Percentiles rank a stretch among this genome's conserved stretches.
Evolutionary conservation across 352 stramenopile species (phyloP).

Genomic region (Globisporangium parvum): DNA sequence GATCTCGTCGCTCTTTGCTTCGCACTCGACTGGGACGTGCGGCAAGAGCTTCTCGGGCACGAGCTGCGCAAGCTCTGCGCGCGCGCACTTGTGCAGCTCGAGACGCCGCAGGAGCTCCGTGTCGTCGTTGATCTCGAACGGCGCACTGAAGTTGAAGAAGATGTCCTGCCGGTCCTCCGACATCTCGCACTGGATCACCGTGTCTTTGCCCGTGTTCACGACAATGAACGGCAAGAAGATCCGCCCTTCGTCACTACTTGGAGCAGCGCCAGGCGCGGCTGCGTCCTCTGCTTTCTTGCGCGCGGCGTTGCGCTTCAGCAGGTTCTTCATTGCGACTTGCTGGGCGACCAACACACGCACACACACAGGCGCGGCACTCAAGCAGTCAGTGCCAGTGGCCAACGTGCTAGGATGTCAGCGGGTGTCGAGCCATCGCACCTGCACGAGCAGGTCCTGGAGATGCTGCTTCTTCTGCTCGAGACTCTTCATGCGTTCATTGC

Average conservation of each 20-base stretch:
- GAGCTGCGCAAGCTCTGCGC: slow-evolving; percentile 60
- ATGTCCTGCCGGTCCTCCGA: slow-evolving; percentile 92
- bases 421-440: slow-evolving; percentile 24
- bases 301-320: slow-evolving; percentile 85
- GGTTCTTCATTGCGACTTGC: slow-evolving; percentile 94
- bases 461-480: slow-evolving; percentile 88
- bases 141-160: slow-evolving; percentile 95
- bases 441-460: slow-evolving; percentile 90
- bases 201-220: slow-evolving; percentile 92
- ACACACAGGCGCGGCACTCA: too few species aligned
- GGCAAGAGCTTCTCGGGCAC: slow-evolving; percentile 71
- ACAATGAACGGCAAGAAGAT: slow-evolving; percentile 97
- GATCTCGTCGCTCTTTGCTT: slow-evolving; percentile 62
- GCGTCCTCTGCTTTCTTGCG: slow-evolving; percentile 41
- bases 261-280: background rate
- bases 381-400: too few species aligned
- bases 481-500: slow-evolving; percentile 71
- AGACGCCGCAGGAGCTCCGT: slow-evolving; percentile 95
- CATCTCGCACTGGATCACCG: slow-evolving; percentile 97
- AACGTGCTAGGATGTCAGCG: background rate
- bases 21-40: slow-evolving; percentile 73
- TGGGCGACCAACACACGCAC: slow-evolving; percentile 16
- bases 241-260: slow-evolving; percentile 53
- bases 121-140: slow-evolving; percentile 98
- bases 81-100: slow-evolving; percentile 79